Evolutionary conservation across 108 stramenopile genomes (phyloP).

Genomic region (Aurantiochytrium sp.): DNA sequence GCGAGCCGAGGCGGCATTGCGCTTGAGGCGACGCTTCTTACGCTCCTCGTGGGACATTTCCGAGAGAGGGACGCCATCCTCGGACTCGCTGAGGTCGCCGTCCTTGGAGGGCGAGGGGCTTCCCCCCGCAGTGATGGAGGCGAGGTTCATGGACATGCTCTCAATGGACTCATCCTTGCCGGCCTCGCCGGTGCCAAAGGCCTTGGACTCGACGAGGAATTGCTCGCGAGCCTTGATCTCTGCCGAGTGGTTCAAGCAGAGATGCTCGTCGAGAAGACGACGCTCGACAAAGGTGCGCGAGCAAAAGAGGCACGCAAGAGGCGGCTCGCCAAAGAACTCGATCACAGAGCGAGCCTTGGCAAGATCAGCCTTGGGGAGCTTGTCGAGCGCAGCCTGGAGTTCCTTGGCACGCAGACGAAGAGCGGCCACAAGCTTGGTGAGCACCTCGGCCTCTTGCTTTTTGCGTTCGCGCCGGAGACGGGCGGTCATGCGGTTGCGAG

Average conservation of each 20-base stretch:
- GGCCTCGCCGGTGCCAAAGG: neutral
- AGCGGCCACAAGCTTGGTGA: neutral
- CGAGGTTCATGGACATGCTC: neutral
- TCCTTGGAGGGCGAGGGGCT: neutral
- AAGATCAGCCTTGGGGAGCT: neutral
- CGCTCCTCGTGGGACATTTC: neutral
- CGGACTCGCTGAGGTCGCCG: neutral
- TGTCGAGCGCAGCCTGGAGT: neutral
- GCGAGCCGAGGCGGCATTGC: neutral
- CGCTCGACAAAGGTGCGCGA: neutral
- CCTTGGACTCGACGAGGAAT: neutral
- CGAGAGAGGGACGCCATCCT: neutral
- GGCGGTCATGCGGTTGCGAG: slow-evolving; percentile 9
- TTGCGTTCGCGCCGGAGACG: neutral
- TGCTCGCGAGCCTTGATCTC: slow-evolving; percentile 21
- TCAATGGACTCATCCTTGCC: neutral
- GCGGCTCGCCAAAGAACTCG: neutral
- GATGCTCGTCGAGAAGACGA: neutral
- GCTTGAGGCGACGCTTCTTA: neutral
- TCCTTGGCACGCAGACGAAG: neutral
- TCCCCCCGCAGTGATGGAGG: neutral
- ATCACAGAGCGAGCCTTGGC: neutral
- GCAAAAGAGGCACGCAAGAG: neutral
- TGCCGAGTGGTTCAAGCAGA: neutral
- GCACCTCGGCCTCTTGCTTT: neutral